phyloP scores from a whole-genome alignment of 176 grass and related monocot genomes.

The Eragrostis nindensis region DNA sequence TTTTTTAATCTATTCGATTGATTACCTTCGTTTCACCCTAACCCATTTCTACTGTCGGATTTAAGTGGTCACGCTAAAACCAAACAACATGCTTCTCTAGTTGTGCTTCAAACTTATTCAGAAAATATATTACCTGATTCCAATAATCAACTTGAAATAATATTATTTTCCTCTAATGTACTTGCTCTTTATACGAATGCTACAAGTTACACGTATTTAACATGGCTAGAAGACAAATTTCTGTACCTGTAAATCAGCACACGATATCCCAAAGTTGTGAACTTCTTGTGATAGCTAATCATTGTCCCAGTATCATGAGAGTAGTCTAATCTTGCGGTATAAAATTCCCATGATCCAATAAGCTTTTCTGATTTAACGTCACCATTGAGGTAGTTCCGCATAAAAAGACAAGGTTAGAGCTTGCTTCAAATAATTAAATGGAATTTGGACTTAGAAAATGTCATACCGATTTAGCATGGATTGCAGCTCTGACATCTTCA shows the following conservation, averaged over 20 bases:
- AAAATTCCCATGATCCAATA: slow-evolving; percentile 65
- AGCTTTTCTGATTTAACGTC: slow-evolving; percentile 45
- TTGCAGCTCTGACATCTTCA: slow-evolving; percentile 69
- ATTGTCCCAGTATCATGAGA: slow-evolving; percentile 52
- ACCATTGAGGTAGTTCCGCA: neutral
- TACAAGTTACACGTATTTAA: neutral
- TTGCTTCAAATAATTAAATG: neutral
- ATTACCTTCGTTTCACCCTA: too few relatives aligned
- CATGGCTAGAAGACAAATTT: neutral
- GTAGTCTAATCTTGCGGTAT: slow-evolving; percentile 62
- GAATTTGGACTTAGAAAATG: neutral
- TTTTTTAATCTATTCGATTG: too few relatives aligned
- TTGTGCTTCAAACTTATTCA: neutral
- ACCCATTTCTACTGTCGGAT: too few relatives aligned
- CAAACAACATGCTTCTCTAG: neutral
- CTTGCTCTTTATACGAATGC: neutral
- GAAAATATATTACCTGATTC: too few relatives aligned
- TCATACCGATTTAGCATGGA: slow-evolving; percentile 69
- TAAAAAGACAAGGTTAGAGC: slow-evolving; percentile 7
- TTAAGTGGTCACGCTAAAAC: too few relatives aligned
- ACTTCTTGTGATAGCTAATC: slow-evolving; percentile 65
- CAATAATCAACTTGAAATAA: neutral
- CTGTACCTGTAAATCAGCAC: slow-evolving; percentile 65
- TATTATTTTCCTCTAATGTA: neutral
- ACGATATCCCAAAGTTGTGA: slow-evolving; percentile 60